A percentile compares a stretch with the other conserved stretches of the same genome.
phyloP scores from a whole-genome alignment of 495 filamentous ascomycete species.

The Cladorrhinum samala region DNA sequence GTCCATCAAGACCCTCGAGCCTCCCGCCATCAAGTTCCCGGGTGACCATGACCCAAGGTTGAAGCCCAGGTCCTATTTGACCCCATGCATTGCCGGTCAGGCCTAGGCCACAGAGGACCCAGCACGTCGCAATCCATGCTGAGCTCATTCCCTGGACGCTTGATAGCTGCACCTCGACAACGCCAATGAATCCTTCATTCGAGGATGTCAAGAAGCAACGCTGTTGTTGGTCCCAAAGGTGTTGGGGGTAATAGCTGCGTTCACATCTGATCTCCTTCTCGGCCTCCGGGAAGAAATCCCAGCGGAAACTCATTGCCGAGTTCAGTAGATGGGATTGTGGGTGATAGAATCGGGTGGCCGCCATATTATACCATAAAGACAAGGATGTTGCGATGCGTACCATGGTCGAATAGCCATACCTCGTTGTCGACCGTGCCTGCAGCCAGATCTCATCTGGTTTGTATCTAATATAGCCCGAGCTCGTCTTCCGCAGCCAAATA shows the following conservation, averaged over 20 bases:
- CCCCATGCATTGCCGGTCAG: background rate
- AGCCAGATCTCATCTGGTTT: background rate
- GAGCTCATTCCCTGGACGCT: background rate
- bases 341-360: background rate
- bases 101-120: background rate
- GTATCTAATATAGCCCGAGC: background rate
- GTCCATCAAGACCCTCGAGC: background rate
- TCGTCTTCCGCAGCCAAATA: constrained; percentile 3
- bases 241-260: background rate
- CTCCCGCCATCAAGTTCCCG: background rate
- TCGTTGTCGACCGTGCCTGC: background rate
- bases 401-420: background rate
- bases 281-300: background rate
- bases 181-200: background rate
- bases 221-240: background rate
- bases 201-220: background rate
- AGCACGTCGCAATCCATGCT: background rate
- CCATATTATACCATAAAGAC: background rate
- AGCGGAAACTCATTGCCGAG: background rate
- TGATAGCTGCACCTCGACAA: background rate
- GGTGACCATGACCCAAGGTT: background rate
- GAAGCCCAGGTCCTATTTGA: background rate
- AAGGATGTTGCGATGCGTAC: background rate
- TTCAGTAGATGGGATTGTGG: background rate
- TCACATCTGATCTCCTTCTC: background rate